These are phyloP conservation scores for Pythium inflatum DNA, from an alignment of 352 stramenopile genomes.

Conservation along the genomic window DNA sequence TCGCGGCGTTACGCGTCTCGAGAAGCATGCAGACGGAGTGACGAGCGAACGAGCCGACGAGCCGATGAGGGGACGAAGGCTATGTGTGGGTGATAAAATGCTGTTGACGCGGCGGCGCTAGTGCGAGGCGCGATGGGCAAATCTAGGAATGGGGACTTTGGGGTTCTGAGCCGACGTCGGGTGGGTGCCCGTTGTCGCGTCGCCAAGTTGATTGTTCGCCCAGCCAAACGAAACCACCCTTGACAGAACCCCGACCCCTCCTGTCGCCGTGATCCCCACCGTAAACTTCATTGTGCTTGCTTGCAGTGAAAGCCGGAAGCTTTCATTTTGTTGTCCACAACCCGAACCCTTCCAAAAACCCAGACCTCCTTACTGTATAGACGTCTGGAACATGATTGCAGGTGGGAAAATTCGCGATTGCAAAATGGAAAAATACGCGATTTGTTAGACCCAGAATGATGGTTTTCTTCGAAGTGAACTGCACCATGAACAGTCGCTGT, in stretches of 20 bases:
- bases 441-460: too few species aligned
- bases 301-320: too few species aligned
- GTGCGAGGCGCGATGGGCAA: not conserved
- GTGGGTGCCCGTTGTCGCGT: not conserved
- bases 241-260: not conserved
- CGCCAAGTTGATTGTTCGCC: not conserved
- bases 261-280: too few species aligned
- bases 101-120: not conserved
- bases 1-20: conserved; percentile 31
- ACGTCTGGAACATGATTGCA: too few species aligned
- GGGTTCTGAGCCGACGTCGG: not conserved
- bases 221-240: not conserved
- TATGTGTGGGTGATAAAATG: not conserved
- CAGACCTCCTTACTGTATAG: too few species aligned
- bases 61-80: not conserved
- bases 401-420: not conserved
- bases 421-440: not conserved
- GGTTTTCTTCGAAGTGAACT: not conserved
- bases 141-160: not conserved
- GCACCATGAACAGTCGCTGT: too few species aligned
- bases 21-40: conserved; percentile 1
- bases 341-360: too few species aligned
- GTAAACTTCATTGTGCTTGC: not conserved
- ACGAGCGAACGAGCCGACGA: not conserved
- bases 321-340: too few species aligned